These are phyloP conservation scores for Plasmodium berghei DNA, from an alignment of 169 alveolate species.

Conservation along the genomic window DNA sequence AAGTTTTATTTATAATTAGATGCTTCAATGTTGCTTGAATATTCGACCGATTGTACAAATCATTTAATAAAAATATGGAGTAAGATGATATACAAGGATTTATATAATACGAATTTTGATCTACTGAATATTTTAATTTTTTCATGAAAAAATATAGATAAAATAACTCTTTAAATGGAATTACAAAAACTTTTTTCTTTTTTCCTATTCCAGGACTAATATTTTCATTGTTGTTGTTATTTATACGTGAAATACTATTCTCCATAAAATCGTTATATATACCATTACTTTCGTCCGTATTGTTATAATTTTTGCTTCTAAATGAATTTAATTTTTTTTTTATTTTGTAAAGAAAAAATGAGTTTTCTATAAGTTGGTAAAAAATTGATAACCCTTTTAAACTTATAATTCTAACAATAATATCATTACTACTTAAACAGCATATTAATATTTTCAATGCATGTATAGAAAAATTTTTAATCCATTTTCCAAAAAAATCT, in stretches of 20 bases:
- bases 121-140: conserved; percentile 72
- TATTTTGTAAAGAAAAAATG: conserved; percentile 69
- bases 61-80: conserved; percentile 61
- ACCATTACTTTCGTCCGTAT: not conserved
- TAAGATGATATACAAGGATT: conserved; percentile 65
- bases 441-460: conserved; percentile 69
- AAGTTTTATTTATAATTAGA: conserved; percentile 26
- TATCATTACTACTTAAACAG: conserved; percentile 73
- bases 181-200: conserved; percentile 17
- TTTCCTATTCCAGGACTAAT: not conserved
- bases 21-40: conserved; percentile 3
- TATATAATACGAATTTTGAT: conserved; percentile 63
- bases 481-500: conserved; percentile 75
- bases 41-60: conserved; percentile 5
- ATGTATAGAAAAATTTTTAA: conserved; percentile 38
- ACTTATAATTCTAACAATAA: conserved; percentile 70
- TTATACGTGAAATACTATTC: not conserved
- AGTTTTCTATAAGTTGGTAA: conserved; percentile 55
- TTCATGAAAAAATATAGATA: conserved; percentile 71
- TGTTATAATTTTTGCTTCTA: not conserved
- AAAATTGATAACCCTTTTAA: conserved; percentile 73
- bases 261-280: not conserved
- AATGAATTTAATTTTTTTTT: conserved; percentile 29
- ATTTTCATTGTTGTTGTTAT: not conserved
- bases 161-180: conserved; percentile 71